Evolutionary conservation across 768 basidiomycete genomes (phyloP), one percentile per base, ranked within the genome.

Genomic region (Pilatotrama ljubarskyi): DNA sequence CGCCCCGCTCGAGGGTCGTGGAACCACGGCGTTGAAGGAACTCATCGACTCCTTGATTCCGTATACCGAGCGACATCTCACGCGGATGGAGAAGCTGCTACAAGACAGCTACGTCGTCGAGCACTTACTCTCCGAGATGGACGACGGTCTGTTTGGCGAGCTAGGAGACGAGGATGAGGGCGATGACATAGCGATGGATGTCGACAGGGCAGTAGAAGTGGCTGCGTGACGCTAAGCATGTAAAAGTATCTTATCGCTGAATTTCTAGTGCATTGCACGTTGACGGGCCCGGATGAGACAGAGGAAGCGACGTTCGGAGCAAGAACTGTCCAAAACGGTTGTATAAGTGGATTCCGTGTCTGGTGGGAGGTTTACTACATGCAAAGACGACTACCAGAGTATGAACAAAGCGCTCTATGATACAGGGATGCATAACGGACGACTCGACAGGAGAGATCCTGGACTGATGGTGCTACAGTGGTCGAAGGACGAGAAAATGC

Each of bases 51-150:
- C 86, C 4, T 76, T 98, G 55, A 84, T 98, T 51, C 95, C 97
- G 11, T 99, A 98, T 70, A 95, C 95, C 9, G 93, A 96, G 71
- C 82, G 97, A 51, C 97, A 99, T 76, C 83, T 95, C 42, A 76
- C 86, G 37, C 79, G 95, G 65, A 82, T 95, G 72, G 93, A 95
- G 59, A 84, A 86, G 69, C 75, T 97, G 55, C 84, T 97, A 32
- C 93, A 97, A 76, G 97, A 98, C 69, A 97, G 93, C 71, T 98
- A 94, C 68, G 86, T 97, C 63, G 84, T 99, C 55, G 97, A 99
- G 71, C 95, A 91, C 64, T 78, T 94, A 56, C 76, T 94, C 29
- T 84, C 83, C 15, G 91, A 94, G 77, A 94, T 94, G 92, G 92
- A 93, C 68, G 87, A 83, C 63, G 89, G 88, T 24, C 80, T 90